Evolutionary conservation across 2,329 filamentous ascomycete species (phyloP).

Genomic region (Sclerotiophoma versabilis): DNA sequence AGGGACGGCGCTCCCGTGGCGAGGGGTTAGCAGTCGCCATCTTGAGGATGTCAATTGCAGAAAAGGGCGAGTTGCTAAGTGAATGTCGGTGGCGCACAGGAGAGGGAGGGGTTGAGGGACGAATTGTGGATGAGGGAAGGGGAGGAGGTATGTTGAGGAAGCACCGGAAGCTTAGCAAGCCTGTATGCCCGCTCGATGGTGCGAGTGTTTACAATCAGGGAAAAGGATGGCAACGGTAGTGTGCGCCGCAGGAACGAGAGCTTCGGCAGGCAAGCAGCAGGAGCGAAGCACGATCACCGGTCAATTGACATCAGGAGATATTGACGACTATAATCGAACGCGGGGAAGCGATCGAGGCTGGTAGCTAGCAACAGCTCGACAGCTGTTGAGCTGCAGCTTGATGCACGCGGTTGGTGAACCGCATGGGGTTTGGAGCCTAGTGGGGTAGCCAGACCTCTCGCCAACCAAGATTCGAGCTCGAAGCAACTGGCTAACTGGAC

Average conservation of each 20-base stretch:
- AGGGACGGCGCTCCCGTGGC: constrained; percentile 80
- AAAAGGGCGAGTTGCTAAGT: constrained; percentile 32
- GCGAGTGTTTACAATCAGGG: constrained; percentile 13
- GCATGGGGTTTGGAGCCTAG: constrained; percentile 27
- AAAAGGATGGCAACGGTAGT: constrained; percentile 13
- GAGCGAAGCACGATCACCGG: constrained; percentile 8
- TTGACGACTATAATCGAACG: constrained; percentile 16
- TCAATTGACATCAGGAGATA: constrained; percentile 17
- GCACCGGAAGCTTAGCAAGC: constrained; percentile 10
- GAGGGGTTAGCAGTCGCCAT: constrained; percentile 43
- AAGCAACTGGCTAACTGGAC: constrained; percentile 18
- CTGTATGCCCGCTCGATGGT: constrained; percentile 5
- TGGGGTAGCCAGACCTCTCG: constrained; percentile 29
- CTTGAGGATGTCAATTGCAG: constrained; percentile 38
- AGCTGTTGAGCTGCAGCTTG: constrained; percentile 36
- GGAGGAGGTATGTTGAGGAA: constrained; percentile 12
- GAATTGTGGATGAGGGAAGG: constrained; percentile 18
- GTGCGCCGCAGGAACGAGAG: constrained; percentile 10
- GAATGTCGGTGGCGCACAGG: constrained; percentile 34
- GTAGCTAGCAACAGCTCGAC: constrained; percentile 21
- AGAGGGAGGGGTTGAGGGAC: constrained; percentile 37
- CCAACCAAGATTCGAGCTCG: constrained; percentile 8
- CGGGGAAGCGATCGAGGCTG: constrained; percentile 22
- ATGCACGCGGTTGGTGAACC: constrained; percentile 28
- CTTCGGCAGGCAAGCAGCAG: constrained; percentile 8